phyloP scores from a whole-genome alignment of 1,284 basidiomycete species.

The Trametes versicolor region DNA sequence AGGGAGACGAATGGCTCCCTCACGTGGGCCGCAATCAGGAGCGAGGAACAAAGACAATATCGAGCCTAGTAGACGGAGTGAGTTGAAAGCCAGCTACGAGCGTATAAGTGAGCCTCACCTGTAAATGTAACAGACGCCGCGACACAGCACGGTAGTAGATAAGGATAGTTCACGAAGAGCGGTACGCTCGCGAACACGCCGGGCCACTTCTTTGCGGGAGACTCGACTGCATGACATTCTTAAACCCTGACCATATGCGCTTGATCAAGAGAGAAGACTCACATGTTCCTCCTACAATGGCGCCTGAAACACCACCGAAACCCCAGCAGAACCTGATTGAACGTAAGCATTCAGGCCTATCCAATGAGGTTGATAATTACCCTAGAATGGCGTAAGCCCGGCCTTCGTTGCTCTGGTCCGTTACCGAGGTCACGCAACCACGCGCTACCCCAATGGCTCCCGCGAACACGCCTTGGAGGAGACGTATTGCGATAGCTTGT shows the following conservation, averaged over 20 bases:
- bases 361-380: constrained; percentile 47
- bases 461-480: constrained; percentile 95
- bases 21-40: constrained; percentile 88
- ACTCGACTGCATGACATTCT: constrained; percentile 67
- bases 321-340: constrained; percentile 85
- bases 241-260: constrained; percentile 7
- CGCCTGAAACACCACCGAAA: constrained; percentile 91
- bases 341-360: constrained; percentile 5
- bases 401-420: constrained; percentile 91
- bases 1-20: constrained; percentile 83
- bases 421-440: constrained; percentile 89
- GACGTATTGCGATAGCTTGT: constrained; percentile 88
- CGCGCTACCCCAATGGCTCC: constrained; percentile 95
- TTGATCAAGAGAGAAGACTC: constrained; percentile 44
- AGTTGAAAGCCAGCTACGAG: constrained; percentile 10
- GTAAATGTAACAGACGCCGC: constrained; percentile 79
- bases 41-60: constrained; percentile 90
- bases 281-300: constrained; percentile 89
- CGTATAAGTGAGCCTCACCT: constrained; percentile 53
- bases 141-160: constrained; percentile 89
- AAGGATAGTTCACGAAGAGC: constrained; percentile 87
- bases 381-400: constrained; percentile 94
- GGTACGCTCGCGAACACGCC: constrained; percentile 69
- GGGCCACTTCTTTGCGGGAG: constrained; percentile 88
- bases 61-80: constrained; percentile 62